Evolutionary conservation across 805 yeast species (phyloP).

Genomic region (Starmerella tilneyi): DNA sequence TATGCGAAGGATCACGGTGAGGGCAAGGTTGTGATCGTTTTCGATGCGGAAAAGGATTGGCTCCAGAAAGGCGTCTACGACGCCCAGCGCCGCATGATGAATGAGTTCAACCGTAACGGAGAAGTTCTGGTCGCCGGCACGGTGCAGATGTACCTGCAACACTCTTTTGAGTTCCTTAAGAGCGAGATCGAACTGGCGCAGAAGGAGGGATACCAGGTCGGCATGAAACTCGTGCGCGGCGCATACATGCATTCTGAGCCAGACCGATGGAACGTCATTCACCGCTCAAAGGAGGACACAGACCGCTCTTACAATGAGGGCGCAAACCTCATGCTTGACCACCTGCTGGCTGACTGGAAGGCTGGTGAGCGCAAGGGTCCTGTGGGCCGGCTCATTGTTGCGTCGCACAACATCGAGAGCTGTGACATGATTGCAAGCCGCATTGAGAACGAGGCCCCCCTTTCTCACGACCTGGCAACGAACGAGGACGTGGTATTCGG

Average conservation of each 20-base stretch:
- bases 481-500: constrained; percentile 57
- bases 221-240: constrained; percentile 86
- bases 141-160: constrained; percentile 79
- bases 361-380: constrained; percentile 45
- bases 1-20: constrained; percentile 36
- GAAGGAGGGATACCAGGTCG: constrained; percentile 54
- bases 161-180: constrained; percentile 51
- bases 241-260: constrained; percentile 90
- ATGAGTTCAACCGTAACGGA: constrained; percentile 53
- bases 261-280: constrained; percentile 55
- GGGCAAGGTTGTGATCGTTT: constrained; percentile 51
- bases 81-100: constrained; percentile 70
- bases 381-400: constrained; percentile 55
- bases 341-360: constrained; percentile 39
- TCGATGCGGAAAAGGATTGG: constrained; percentile 83
- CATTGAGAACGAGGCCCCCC: constrained; percentile 33
- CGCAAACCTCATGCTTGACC: constrained; percentile 48
- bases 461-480: constrained; percentile 22
- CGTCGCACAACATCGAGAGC: constrained; percentile 80
- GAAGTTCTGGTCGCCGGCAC: constrained; percentile 74
- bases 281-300: constrained; percentile 66
- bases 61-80: constrained; percentile 87
- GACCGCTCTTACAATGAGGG: constrained; percentile 68
- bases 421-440: constrained; percentile 58
- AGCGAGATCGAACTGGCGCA: constrained; percentile 57